Conservation (phyloP, 441 rosid species). For the Populus hybrid region DNA sequence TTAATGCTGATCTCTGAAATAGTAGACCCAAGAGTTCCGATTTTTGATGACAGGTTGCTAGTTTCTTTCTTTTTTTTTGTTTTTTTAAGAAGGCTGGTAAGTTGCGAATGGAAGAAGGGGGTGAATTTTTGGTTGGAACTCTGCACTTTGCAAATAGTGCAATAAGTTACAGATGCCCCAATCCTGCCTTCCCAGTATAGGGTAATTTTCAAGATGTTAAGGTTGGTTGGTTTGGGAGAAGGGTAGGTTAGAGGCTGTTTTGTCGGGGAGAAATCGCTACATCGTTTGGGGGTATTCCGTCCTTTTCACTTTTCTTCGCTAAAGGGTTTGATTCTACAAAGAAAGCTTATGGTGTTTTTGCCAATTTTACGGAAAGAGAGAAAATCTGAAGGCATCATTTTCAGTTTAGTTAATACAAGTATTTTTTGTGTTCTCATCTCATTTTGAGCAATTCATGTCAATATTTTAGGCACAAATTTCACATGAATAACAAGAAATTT, state of each 20-base stretch:
- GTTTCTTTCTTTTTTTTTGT: conserved; percentile 20
- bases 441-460: not conserved
- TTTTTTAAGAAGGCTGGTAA: conserved; percentile 28
- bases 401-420: not conserved
- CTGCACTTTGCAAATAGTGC: conserved; percentile 53
- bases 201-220: conserved; percentile 25
- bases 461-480: not conserved
- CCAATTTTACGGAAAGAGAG: not conserved
- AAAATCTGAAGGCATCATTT: not conserved
- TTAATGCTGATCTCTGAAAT: conserved; percentile 30
- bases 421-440: not conserved
- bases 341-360: not conserved
- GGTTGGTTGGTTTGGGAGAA: conserved; percentile 25
- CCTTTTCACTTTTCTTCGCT: not conserved
- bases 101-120: conserved; percentile 27
- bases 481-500: not conserved
- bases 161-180: conserved; percentile 37
- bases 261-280: conserved; percentile 14
- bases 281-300: not conserved
- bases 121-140: conserved; percentile 31
- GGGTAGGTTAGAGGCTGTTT: conserved; percentile 33
- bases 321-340: not conserved
- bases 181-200: conserved; percentile 26
- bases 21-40: conserved; percentile 24
- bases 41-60: conserved; percentile 49